Evolutionary conservation across 164 flowering plant genomes (phyloP).

Genomic region (Nymphaea thermarum): DNA sequence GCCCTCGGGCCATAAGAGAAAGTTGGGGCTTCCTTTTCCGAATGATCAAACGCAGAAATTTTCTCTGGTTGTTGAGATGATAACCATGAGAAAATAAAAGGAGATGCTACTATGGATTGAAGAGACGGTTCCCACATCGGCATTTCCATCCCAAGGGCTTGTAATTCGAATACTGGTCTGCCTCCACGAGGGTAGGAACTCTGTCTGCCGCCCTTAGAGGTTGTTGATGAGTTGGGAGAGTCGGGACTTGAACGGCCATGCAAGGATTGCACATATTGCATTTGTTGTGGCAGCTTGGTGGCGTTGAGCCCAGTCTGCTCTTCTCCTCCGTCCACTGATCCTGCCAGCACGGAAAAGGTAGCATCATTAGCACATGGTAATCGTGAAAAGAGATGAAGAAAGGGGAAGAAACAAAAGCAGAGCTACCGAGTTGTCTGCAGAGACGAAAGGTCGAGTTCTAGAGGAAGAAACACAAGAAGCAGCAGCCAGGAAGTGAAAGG

Average conservation of each 20-base stretch:
- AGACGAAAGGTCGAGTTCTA: background rate
- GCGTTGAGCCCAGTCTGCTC: conserved; percentile 68
- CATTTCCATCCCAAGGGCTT: conserved; percentile 15
- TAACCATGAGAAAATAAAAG: background rate
- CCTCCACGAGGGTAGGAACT: conserved; percentile 6
- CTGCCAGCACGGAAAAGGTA: background rate
- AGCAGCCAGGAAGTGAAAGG: background rate
- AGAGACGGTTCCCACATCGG: conserved; percentile 9
- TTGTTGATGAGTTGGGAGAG: conserved; percentile 25
- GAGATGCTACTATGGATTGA: conserved; percentile 1
- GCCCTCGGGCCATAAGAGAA: background rate
- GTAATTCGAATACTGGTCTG: conserved; percentile 42
- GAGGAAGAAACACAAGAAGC: background rate
- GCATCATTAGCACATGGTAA: background rate
- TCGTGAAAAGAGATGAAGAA: background rate
- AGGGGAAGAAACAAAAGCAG: background rate
- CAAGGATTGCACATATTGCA: conserved; percentile 86
- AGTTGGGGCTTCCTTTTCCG: background rate
- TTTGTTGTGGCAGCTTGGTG: conserved; percentile 82
- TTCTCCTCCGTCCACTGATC: conserved; percentile 26
- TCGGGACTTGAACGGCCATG: conserved; percentile 73
- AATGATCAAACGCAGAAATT: background rate
- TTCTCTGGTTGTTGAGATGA: background rate
- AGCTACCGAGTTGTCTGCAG: background rate
- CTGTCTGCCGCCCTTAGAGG: conserved; percentile 3